These are phyloP conservation scores for Rhodotorula sphaerocarpa DNA, from an alignment of 768 basidiomycete genomes.

Conservation along the genomic window DNA sequence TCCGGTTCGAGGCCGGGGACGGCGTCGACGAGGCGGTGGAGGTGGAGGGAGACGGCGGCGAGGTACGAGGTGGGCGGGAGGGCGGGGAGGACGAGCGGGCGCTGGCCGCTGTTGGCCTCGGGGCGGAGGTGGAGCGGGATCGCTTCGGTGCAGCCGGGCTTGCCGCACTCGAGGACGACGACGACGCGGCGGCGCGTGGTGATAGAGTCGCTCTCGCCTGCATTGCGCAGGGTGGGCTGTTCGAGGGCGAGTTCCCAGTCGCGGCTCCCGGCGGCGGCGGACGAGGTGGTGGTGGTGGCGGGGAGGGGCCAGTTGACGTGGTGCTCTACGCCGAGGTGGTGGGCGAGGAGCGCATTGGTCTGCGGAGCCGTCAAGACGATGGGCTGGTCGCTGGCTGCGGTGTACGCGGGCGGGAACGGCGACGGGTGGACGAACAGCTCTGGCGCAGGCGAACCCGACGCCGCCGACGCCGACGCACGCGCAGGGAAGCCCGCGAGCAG, in stretches of 20 bases:
- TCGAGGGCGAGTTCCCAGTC: constrained; percentile 13
- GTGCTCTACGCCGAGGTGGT: constrained; percentile 28
- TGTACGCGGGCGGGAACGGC: not conserved
- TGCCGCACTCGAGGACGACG: constrained; percentile 30
- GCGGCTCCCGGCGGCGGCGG: not conserved
- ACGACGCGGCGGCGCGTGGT: constrained; percentile 8
- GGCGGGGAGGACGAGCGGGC: constrained; percentile 6
- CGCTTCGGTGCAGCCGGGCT: constrained; percentile 9
- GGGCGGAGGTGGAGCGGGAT: not conserved
- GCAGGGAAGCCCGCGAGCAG: no score
- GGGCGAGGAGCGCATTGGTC: constrained; percentile 32
- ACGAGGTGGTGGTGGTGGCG: not conserved
- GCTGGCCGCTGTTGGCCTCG: no score
- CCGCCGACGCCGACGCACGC: no score
- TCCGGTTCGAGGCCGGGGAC: constrained; percentile 5
- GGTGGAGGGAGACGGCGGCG: constrained; percentile 28
- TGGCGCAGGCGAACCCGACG: not conserved
- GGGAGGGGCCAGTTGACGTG: constrained; percentile 17
- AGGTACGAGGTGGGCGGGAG: constrained; percentile 22
- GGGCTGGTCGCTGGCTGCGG: not conserved
- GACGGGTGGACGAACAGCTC: constrained; percentile 9
- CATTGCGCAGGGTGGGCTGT: not conserved
- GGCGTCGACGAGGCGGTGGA: constrained; percentile 25
- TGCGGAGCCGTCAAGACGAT: constrained; percentile 13
- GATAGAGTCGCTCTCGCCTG: not conserved